Evolutionary conservation across 176 grass and related monocot species (phyloP).

Genomic region (Cenchrus fungigraminus): DNA sequence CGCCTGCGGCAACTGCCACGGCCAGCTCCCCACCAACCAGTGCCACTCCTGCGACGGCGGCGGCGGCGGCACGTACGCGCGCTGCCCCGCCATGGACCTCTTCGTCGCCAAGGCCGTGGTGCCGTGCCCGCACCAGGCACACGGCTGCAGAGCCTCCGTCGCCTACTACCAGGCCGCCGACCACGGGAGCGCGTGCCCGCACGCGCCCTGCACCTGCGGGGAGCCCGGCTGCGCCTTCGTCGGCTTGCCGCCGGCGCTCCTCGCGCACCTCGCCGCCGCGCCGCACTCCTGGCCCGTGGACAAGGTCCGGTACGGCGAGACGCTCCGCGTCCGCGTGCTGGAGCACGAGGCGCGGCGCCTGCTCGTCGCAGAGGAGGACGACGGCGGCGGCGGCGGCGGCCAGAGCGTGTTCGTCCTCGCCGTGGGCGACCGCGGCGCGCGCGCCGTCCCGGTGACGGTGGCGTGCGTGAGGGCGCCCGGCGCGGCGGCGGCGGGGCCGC

Average conservation of each 20-base stretch:
- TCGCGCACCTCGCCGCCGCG: constrained; percentile 12
- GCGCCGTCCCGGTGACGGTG: constrained; percentile 12
- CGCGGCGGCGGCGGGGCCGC: background rate
- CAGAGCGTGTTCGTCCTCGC: background rate
- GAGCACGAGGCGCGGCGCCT: background rate
- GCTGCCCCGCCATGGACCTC: background rate
- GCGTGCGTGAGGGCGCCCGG: constrained; percentile 1
- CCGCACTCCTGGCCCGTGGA: constrained; percentile 14
- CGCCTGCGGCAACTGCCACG: background rate
- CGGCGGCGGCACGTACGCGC: background rate
- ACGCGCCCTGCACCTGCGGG: background rate
- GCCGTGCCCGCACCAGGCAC: background rate
- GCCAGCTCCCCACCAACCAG: background rate
- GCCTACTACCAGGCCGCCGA: constrained; percentile 1
- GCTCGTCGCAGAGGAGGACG: background rate
- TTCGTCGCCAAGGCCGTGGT: background rate
- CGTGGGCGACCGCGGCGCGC: background rate
- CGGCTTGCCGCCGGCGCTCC: background rate
- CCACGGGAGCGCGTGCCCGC: background rate
- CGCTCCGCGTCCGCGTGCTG: constrained; percentile 7
- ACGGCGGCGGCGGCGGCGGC: too few relatives aligned
- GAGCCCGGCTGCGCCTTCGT: constrained; percentile 8
- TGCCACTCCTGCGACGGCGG: background rate
- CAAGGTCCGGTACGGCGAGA: background rate
- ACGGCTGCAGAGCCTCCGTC: background rate